Base-by-base conservation (phyloP, 768 basidiomycete species). In the Clitopilus hobsonii region DNA sequence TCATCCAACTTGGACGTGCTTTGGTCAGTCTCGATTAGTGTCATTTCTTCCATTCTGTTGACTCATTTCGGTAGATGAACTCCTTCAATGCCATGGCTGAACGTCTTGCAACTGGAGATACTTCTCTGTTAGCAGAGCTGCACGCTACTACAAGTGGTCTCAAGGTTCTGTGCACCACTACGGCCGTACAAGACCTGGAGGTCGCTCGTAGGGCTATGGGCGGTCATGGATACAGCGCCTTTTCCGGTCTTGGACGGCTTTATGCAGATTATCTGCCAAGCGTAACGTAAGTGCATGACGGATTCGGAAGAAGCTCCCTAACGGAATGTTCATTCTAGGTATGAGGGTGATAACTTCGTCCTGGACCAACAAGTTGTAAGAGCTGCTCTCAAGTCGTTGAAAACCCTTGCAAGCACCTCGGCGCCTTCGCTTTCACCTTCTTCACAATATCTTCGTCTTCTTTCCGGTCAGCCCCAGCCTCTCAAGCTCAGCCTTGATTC, bases 261-360 rank as follows among this genome's bases (percentile, higher is more conserved):
- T 88, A 88, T 58, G 84, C 82, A 3, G 81, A 86, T 64, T 82
- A 82, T 58, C 71, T 88, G 1, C 86, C 88, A 0, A 75, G 78
- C 52, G 80, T 75, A 23, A 89, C 88, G 83, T 86, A 61, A 8
- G 81, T 71, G 13, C 8, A 4, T 11, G 4, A 5, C 27, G 10
- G 36, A 22, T 16, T 28, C n/a, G n/a, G n/a, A n/a, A n/a, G n/a
- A n/a, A n/a, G n/a, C n/a, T n/a, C n/a, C n/a, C n/a, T n/a, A n/a
- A n/a, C n/a, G n/a, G n/a, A n/a, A n/a, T n/a, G n/a, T n/a, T n/a
- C 16, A 10, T 13, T 38, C 0, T 56, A 87, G 86, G 2, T 89
- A 81, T 58, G 89, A 91, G 70, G 88, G 89, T 13, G 89, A 91
- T 62, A 91, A 91, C 63, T 90, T 79, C 57, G 85, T 90, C 5